phyloP scores from a whole-genome alignment of 192 early-diverging fungal species.

The Dispira simplex region DNA sequence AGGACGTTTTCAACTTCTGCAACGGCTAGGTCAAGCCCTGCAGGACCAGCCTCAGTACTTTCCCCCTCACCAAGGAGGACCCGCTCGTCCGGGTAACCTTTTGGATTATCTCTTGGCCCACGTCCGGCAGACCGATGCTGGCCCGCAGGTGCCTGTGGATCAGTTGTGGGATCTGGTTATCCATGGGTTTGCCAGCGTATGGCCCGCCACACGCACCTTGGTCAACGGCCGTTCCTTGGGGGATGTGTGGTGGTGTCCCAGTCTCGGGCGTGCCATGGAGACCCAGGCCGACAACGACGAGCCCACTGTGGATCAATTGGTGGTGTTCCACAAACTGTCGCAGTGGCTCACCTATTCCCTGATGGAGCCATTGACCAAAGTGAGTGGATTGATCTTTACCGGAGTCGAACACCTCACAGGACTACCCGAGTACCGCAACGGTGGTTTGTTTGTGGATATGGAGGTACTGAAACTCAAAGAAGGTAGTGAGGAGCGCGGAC shows the following conservation, averaged over 20 bases:
- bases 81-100: conserved; percentile 67
- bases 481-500: conserved; percentile 35
- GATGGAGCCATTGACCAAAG: conserved; percentile 56
- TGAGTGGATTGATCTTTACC: conserved; percentile 27
- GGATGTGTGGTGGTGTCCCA: conserved; percentile 76
- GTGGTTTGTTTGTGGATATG: conserved; percentile 78
- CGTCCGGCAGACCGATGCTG: conserved; percentile 24
- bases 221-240: conserved; percentile 67
- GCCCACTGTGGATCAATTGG: conserved; percentile 26
- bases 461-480: conserved; percentile 53
- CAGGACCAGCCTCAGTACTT: conserved; percentile 39
- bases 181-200: conserved; percentile 62
- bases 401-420: conserved; percentile 65
- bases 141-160: conserved; percentile 38
- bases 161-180: conserved; percentile 69
- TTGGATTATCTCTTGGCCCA: conserved; percentile 60
- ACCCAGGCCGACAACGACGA: conserved; percentile 12
- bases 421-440: conserved; percentile 71
- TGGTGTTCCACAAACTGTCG: conserved; percentile 85
- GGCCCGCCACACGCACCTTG: conserved; percentile 68
- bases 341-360: conserved; percentile 94
- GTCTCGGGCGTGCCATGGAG: conserved; percentile 21
- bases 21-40: conserved; percentile 42
- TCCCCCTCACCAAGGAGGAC: conserved; percentile 20
- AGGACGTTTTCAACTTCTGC: conserved; percentile 55